Evolutionary conservation across 192 early-diverging fungal genomes (phyloP), one percentile per base, ranked within the genome.

Genomic region (Nowakowskiella sp.): DNA sequence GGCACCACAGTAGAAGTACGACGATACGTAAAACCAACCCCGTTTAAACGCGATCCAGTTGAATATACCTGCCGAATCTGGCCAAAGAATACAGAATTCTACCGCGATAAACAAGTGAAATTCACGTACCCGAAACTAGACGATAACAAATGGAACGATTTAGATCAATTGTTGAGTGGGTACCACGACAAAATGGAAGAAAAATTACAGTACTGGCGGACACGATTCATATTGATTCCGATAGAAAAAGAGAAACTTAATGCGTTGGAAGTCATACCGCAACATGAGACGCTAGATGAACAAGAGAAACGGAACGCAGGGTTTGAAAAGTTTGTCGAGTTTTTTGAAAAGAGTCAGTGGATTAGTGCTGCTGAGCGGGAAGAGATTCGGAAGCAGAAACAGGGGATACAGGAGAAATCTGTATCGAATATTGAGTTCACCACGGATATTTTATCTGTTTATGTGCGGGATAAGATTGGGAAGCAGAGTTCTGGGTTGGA

Each of bases 111-210:
- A 26, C 56, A 50, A 0, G 64, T 87, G 9, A 66, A 54, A 0
- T 98, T 98, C 51, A 49, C 55, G 3, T 95, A 97, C 65, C 84
- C 95, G 10, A 64, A 64, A 7, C 54, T 86, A 19, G 65, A 81
- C 2, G 72, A 82, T 34, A 91, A 93, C 64, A 85, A 87, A 29
- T 98, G 95, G 95, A 98, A 95, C 57, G 88, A 85, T 34, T 70
- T 95, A 24, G 95, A 98, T 65, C 84, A 86, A 47, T 67, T 93
- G 24, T 84, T 95, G n/a, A 74, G 87, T 16, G 93, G 92, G 29
- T 85, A 89, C 51, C 82, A 86, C 57, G 81, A 88, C 24, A 83
- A 84, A 22, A 69, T 91, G 43, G 88, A 76, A 0, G 87, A 91
- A 49, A 70, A 78, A 9, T 54, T 90, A 7, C 73, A 82, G 51